A percentile compares a stretch with the other conserved stretches of the same genome.
These are phyloP conservation scores for Aureobasidium sp. DNA, from an alignment of 2,329 filamentous ascomycete genomes.

Conservation along the genomic window DNA sequence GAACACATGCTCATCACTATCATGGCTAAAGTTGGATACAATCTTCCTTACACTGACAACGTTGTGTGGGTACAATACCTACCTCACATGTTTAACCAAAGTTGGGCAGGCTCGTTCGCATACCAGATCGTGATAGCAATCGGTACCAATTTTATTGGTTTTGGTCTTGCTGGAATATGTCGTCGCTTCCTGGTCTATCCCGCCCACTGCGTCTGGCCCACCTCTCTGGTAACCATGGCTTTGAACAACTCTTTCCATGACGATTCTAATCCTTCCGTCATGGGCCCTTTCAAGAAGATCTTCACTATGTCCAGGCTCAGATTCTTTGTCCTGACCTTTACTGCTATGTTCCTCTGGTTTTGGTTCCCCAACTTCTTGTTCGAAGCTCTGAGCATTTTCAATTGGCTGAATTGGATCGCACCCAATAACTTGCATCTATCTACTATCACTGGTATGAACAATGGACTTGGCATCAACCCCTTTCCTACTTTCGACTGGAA, in stretches of 20 bases:
- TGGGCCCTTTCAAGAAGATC: conserved; percentile 41
- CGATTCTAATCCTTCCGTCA: conserved; percentile 59
- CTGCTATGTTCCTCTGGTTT: conserved; percentile 67
- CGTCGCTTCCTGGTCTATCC: conserved; percentile 75
- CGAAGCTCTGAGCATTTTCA: conserved; percentile 82
- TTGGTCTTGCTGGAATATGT: conserved; percentile 76
- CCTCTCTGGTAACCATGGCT: conserved; percentile 76
- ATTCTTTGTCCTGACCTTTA: conserved; percentile 64
- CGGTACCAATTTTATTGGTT: conserved; percentile 79
- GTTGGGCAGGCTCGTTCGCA: conserved; percentile 44
- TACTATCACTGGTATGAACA: conserved; percentile 1
- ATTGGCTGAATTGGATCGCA: conserved; percentile 79
- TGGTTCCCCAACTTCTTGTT: conserved; percentile 76
- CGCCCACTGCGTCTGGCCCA: conserved; percentile 85
- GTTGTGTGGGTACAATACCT: background rate
- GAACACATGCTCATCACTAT: conserved; percentile 46
- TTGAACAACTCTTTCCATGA: conserved; percentile 84
- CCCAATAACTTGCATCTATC: conserved; percentile 39
- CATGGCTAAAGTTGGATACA: conserved; percentile 21
- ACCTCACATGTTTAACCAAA: background rate
- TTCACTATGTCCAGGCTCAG: conserved; percentile 77
- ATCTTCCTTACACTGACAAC: background rate
- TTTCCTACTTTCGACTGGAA: conserved; percentile 7
- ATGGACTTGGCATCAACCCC: conserved; percentile 3
- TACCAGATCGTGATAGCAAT: conserved; percentile 80